These are phyloP conservation scores for Eucalyptus cloeziana DNA, from an alignment of 345 rosid genomes.

Conservation along the genomic window DNA sequence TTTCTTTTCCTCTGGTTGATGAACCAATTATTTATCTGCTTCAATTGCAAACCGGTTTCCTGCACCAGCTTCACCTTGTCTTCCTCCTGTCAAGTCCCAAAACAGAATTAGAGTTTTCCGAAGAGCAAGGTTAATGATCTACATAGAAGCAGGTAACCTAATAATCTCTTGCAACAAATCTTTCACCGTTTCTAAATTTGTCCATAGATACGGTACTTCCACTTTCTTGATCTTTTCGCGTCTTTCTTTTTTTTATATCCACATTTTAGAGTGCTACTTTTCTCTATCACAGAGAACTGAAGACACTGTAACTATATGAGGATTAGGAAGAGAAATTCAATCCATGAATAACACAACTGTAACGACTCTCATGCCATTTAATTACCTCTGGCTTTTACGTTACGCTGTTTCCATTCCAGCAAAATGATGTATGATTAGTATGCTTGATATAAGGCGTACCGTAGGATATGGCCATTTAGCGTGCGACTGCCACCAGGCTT, in stretches of 20 bases:
- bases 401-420: neutral
- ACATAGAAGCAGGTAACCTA: neutral
- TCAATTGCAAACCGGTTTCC: conserved; percentile 92
- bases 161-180: neutral
- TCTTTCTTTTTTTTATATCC: neutral
- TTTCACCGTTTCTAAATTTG: neutral
- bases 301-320: neutral
- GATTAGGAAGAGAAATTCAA: neutral
- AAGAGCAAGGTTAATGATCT: neutral
- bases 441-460: conserved; percentile 12
- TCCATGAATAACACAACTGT: neutral
- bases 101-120: neutral
- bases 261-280: neutral
- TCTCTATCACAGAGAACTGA: neutral
- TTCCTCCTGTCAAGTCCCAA: conserved; percentile 59
- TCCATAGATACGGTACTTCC: neutral
- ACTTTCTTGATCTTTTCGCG: neutral
- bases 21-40: conserved; percentile 98
- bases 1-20: conserved; percentile 97
- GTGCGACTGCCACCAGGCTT: conserved; percentile 97
- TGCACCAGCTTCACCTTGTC: conserved; percentile 93
- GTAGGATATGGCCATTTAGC: conserved; percentile 99
- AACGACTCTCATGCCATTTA: neutral
- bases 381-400: neutral
- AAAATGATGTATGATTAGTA: neutral